A percentile compares a stretch with the other conserved stretches of the same genome.
Conservation (phyloP, 2,329 filamentous ascomycete species). For the Ramichloridium luteum region DNA sequence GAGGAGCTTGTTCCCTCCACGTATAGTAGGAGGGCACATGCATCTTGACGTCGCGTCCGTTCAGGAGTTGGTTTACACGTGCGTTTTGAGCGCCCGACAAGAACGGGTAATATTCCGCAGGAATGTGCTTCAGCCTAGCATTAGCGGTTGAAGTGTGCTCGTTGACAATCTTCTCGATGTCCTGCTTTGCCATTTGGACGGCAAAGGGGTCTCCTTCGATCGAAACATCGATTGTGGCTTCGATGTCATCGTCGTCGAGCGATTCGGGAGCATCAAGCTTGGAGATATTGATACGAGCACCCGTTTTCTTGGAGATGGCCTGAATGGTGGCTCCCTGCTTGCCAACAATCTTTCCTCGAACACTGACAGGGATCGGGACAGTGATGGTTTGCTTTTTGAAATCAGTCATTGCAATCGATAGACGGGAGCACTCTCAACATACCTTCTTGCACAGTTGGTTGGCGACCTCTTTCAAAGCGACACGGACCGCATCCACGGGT, state of each 20-base stretch:
- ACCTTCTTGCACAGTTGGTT: conserved; percentile 80
- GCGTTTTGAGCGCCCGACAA: conserved; percentile 69
- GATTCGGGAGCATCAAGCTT: conserved; percentile 55
- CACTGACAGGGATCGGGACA: conserved; percentile 70
- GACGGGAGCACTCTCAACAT: background rate
- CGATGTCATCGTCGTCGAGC: conserved; percentile 59
- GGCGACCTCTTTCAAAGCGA: conserved; percentile 80
- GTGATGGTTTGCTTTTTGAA: conserved; percentile 49
- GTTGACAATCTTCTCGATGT: conserved; percentile 76
- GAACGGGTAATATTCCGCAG: conserved; percentile 90
- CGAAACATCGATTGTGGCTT: conserved; percentile 65
- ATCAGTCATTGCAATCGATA: conserved; percentile 1
- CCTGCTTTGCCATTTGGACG: conserved; percentile 67
- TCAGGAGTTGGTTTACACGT: conserved; percentile 54
- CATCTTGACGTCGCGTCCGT: conserved; percentile 63
- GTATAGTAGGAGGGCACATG: conserved; percentile 72
- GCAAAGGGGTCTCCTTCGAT: conserved; percentile 88
- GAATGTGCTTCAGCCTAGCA: conserved; percentile 70
- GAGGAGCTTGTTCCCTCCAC: conserved; percentile 56
- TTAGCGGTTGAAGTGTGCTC: conserved; percentile 75
- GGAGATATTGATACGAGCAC: conserved; percentile 81
- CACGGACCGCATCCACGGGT: conserved; percentile 68
- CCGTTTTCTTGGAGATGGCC: conserved; percentile 75
- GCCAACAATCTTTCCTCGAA: conserved; percentile 84
- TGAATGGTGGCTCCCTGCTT: conserved; percentile 84